Evolutionary conservation across 805 yeast species (phyloP), one percentile per base, ranked within the genome.

Genomic region (Tetrapisispora namnaoensis): DNA sequence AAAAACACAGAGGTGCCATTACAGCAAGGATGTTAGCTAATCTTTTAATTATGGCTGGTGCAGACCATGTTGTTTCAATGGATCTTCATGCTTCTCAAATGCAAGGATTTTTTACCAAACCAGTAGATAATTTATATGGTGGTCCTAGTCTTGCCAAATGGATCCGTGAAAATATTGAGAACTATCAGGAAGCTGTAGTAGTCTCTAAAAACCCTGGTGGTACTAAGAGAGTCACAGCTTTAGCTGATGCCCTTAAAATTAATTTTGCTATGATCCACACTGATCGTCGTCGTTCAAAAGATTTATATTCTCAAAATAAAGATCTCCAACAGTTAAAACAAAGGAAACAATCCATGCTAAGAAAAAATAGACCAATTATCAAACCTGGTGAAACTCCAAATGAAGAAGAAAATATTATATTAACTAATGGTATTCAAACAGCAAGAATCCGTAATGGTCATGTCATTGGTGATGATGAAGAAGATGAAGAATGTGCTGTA

Each of bases 141-240:
- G 96, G 95, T 2, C 99, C 99, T 44, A 86, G 96, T 38, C 76
- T 93, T 57, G 97, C 96, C 28, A 79, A 86, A 58, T 93, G 99
- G 99, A 91, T 93, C 59, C 81, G 85, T 58, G 93, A 85, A 66
- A 85, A 93, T 60, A 83, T 93, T 44, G 81, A 82, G 36, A 88
- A 91, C 62, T 88, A 86, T 74, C 74, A 79, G 58, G 82, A 83
- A 52, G 91, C 96, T 1, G 99, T 95, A 24, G 95, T 93, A 48
- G 99, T 93, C 13, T 89, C 97, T n/a, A 93, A 93, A 66, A 93
- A 93, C 69, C 98, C 99, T 20, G 99, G 99, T 54, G 99, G 99
- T 49, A 90, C 99, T 20, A 93, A 93, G 67, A 79, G 99, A 56
- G 99, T 93, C 47, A 93, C 99, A 18, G 90, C 97, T 1, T 74